Evolutionary conservation across 768 basidiomycete genomes (phyloP).

Genomic region (Trametes punicea): DNA sequence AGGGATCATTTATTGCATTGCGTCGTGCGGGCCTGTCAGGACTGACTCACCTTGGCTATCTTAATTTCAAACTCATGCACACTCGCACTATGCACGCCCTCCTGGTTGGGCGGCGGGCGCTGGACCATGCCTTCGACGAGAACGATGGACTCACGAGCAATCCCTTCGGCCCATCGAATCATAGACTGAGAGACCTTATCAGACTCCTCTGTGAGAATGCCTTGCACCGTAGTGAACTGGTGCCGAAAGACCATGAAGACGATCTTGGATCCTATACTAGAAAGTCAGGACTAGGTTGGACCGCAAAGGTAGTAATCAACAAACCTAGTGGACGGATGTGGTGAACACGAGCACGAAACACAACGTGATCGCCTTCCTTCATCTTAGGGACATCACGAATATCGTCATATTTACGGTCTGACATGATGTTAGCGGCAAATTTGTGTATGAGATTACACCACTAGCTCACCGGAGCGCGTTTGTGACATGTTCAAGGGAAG

Average conservation of each 20-base stretch:
- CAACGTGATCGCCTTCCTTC: slow-evolving; percentile 65
- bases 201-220: slow-evolving; percentile 64
- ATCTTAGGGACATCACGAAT: slow-evolving; percentile 41
- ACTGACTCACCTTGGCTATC: slow-evolving; percentile 61
- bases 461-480: slow-evolving; percentile 48
- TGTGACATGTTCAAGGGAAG: slow-evolving; percentile 90
- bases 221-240: slow-evolving; percentile 80
- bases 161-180: slow-evolving; percentile 86
- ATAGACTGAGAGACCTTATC: slow-evolving; percentile 89
- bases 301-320: neutral
- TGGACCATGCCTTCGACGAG: slow-evolving; percentile 81
- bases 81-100: slow-evolving; percentile 76
- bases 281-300: neutral
- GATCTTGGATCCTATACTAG: slow-evolving; percentile 71
- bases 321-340: slow-evolving; percentile 74
- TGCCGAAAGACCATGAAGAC: slow-evolving; percentile 91
- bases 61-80: slow-evolving; percentile 86
- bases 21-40: neutral
- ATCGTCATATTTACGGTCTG: slow-evolving; percentile 4
- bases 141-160: slow-evolving; percentile 85
- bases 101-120: slow-evolving; percentile 62
- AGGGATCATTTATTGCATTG: neutral
- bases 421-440: neutral
- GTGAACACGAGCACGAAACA: slow-evolving; percentile 87
- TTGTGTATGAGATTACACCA: slow-evolving; percentile 54